phyloP scores from a whole-genome alignment of 2,329 filamentous ascomycete genomes.

The Monosporascus sp. region DNA sequence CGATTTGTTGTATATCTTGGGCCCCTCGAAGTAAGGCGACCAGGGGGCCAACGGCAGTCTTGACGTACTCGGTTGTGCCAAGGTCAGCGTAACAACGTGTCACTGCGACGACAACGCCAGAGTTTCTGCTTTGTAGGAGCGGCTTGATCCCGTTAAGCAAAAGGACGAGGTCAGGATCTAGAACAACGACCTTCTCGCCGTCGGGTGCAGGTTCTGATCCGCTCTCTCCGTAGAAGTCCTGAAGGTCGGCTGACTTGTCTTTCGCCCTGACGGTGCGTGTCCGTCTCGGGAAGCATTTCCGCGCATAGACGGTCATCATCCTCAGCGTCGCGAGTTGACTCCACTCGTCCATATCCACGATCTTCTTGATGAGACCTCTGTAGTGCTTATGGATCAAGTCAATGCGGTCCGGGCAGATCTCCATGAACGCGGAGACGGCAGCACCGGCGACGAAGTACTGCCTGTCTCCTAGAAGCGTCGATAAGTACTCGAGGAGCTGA shows the following conservation, averaged over 20 bases:
- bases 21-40: conserved; percentile 80
- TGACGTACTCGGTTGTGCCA: conserved; percentile 72
- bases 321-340: conserved; percentile 79
- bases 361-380: conserved; percentile 74
- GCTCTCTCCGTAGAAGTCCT: conserved; percentile 79
- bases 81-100: conserved; percentile 80
- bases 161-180: conserved; percentile 79
- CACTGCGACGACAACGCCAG: conserved; percentile 85
- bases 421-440: conserved; percentile 82
- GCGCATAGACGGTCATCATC: conserved; percentile 78
- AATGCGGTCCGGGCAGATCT: conserved; percentile 81
- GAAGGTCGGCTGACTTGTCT: conserved; percentile 39
- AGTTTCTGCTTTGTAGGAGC: conserved; percentile 88
- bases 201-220: conserved; percentile 39
- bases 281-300: conserved; percentile 78
- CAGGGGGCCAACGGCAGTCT: conserved; percentile 73
- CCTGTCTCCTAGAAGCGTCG: conserved; percentile 75
- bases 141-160: conserved; percentile 75
- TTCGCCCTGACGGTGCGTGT: conserved; percentile 50
- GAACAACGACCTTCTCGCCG: conserved; percentile 51
- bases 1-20: conserved; percentile 83
- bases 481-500: conserved; percentile 78
- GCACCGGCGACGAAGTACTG: conserved; percentile 97
- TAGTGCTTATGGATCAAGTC: conserved; percentile 92
- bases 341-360: conserved; percentile 99